A percentile compares a stretch with the other conserved stretches of the same genome.
phyloP scores from a whole-genome alignment of 495 filamentous ascomycete genomes.

The Geopyxis carbonaria region DNA sequence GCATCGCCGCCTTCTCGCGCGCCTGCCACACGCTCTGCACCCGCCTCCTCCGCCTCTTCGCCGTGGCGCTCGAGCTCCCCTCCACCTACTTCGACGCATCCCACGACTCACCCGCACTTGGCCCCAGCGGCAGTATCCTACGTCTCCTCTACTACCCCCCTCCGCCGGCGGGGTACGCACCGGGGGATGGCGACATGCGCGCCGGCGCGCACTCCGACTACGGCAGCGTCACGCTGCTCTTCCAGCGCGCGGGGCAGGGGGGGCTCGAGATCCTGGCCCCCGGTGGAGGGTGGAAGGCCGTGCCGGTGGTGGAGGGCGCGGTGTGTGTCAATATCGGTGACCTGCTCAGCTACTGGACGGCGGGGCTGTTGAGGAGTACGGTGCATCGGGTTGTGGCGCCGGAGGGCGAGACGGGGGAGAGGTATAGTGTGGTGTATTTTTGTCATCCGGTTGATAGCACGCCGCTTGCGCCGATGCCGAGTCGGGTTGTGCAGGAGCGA shows the following conservation, averaged over 20 bases:
- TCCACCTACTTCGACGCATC: constrained; percentile 52
- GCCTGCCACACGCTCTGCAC: constrained; percentile 58
- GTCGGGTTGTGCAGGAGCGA: constrained; percentile 34
- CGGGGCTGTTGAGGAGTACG: constrained; percentile 64
- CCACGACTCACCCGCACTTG: constrained; percentile 39
- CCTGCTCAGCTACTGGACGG: constrained; percentile 79
- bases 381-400: constrained; percentile 82
- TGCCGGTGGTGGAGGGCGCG: constrained; percentile 44
- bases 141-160: constrained; percentile 70
- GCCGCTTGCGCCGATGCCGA: constrained; percentile 59
- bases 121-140: constrained; percentile 55
- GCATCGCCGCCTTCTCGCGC: constrained; percentile 46
- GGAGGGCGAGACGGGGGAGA: constrained; percentile 30
- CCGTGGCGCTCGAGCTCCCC: constrained; percentile 37
- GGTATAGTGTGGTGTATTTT: constrained; percentile 84
- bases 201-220: constrained; percentile 56
- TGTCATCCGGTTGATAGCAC: constrained; percentile 66
- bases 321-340: constrained; percentile 91
- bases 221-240: constrained; percentile 49
- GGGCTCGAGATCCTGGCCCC: constrained; percentile 70
- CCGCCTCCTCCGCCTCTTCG: constrained; percentile 56
- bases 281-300: constrained; percentile 39
- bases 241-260: constrained; percentile 64
- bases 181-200: constrained; percentile 40
- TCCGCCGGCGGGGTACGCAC: constrained; percentile 28